A percentile compares a stretch with the other conserved stretches of the same genome.
These are phyloP conservation scores for Mycena rosella DNA, from an alignment of 768 basidiomycete genomes.

Conservation along the genomic window DNA sequence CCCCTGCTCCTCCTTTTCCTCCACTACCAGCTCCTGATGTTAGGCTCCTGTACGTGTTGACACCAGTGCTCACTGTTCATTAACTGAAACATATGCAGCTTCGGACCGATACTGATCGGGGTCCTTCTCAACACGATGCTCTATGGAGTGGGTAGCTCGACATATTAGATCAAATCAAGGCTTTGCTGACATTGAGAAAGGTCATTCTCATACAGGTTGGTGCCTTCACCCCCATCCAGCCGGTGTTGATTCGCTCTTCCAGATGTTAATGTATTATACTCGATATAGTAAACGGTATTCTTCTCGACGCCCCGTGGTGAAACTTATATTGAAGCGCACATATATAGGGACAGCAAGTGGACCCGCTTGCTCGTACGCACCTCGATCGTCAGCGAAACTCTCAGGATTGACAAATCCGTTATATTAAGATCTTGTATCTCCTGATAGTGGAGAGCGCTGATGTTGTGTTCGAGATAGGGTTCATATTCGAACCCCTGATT, in stretches of 20 bases:
- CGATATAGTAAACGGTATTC: conserved; percentile 15
- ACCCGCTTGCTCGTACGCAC: conserved; percentile 8
- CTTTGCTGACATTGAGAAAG: conserved; percentile 8
- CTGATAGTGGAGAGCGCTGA: conserved; percentile 33
- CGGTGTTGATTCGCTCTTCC: not conserved
- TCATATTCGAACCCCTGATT: conserved; percentile 35
- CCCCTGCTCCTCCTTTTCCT: conserved; percentile 3
- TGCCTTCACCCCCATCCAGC: not conserved
- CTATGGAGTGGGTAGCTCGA: conserved; percentile 9
- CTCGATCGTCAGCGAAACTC: not conserved
- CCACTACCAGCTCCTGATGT: conserved; percentile 10
- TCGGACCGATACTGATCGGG: conserved; percentile 18
- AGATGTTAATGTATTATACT: conserved; percentile 24
- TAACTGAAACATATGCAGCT: conserved; percentile 2
- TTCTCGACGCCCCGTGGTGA: not conserved
- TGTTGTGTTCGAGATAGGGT: conserved; percentile 25
- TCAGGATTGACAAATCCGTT: not conserved
- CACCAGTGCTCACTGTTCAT: not conserved
- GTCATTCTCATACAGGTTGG: conserved; percentile 26
- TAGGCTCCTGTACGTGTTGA: conserved; percentile 16
- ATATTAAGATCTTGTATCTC: conserved; percentile 29
- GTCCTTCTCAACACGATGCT: conserved; percentile 17
- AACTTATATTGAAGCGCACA: not conserved
- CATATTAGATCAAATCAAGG: not conserved
- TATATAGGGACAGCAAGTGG: conserved; percentile 16